A percentile compares a stretch with the other conserved stretches of the same genome.
Evolutionary conservation across 768 basidiomycete species (phyloP).

Genomic region (Leccinellum rugosiceps): DNA sequence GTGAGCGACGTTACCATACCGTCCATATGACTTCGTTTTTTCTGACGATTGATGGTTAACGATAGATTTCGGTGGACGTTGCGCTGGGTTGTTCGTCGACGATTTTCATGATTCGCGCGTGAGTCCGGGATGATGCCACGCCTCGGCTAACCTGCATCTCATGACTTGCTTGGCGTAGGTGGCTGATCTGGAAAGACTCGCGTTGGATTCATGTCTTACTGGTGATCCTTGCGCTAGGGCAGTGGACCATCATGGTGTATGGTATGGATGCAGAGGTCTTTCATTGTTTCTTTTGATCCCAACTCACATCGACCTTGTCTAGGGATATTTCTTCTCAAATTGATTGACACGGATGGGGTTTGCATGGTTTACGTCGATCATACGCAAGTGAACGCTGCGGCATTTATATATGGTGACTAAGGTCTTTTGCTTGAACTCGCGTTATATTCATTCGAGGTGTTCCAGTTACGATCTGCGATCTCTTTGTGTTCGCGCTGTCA

Average conservation of each 20-base stretch:
- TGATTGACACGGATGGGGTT: neutral
- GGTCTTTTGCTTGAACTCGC: neutral
- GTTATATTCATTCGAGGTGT: neutral
- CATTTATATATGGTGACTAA: slow-evolving; percentile 16
- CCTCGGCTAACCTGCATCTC: neutral
- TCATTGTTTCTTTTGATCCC: neutral
- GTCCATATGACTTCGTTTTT: neutral
- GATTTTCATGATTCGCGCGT: slow-evolving; percentile 27
- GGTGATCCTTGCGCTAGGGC: slow-evolving; percentile 12
- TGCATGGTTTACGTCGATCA: neutral
- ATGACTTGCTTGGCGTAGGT: slow-evolving; percentile 9
- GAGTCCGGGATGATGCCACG: neutral
- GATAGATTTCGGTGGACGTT: slow-evolving; percentile 2
- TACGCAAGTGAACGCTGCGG: neutral
- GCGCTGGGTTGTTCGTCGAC: slow-evolving; percentile 19
- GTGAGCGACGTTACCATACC: slow-evolving; percentile 1
- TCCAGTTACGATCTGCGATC: slow-evolving; percentile 17
- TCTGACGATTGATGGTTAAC: neutral
- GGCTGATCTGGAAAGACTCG: slow-evolving; percentile 24
- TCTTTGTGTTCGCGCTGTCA: slow-evolving; percentile 19
- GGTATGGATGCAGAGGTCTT: slow-evolving; percentile 6
- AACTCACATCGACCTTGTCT: neutral
- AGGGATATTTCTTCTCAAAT: slow-evolving; percentile 1
- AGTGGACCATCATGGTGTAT: slow-evolving; percentile 13
- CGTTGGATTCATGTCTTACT: slow-evolving; percentile 11